phyloP scores from a whole-genome alignment of 768 basidiomycete genomes.

The Boletellus emodensis region DNA sequence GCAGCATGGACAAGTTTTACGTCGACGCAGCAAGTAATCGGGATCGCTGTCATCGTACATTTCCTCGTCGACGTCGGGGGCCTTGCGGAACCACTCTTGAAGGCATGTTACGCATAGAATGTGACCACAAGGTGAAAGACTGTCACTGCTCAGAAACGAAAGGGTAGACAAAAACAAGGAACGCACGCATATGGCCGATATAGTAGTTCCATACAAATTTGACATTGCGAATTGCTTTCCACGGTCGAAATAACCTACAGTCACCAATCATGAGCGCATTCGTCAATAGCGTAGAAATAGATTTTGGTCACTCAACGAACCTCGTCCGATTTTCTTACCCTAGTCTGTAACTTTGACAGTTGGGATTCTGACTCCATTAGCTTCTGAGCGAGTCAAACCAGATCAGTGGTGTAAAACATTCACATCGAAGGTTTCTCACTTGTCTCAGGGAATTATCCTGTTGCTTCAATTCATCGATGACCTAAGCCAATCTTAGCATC shows the following conservation, averaged over 20 bases:
- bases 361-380: constrained; percentile 45
- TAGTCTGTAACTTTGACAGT: constrained; percentile 42
- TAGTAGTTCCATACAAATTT: constrained; percentile 73
- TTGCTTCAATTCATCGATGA: constrained; percentile 49
- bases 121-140: constrained; percentile 74
- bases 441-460: constrained; percentile 37
- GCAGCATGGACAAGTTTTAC: constrained; percentile 73
- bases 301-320: constrained; percentile 31
- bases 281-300: neutral
- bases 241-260: constrained; percentile 50
- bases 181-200: constrained; percentile 65
- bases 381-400: constrained; percentile 28
- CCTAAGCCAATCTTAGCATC: constrained; percentile 31
- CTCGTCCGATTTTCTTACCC: constrained; percentile 53
- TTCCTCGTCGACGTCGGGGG: constrained; percentile 47
- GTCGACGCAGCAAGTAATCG: constrained; percentile 49
- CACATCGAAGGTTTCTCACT: constrained; percentile 26
- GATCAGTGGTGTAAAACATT: neutral
- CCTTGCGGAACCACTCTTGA: constrained; percentile 74
- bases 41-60: constrained; percentile 40
- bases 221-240: constrained; percentile 62
- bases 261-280: neutral
- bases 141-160: constrained; percentile 24
- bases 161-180: neutral
- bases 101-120: constrained; percentile 70